Evolutionary conservation across 306 rosid genomes (phyloP), one percentile per base, ranked within the genome.

Genomic region (Rubus parviflorus): DNA sequence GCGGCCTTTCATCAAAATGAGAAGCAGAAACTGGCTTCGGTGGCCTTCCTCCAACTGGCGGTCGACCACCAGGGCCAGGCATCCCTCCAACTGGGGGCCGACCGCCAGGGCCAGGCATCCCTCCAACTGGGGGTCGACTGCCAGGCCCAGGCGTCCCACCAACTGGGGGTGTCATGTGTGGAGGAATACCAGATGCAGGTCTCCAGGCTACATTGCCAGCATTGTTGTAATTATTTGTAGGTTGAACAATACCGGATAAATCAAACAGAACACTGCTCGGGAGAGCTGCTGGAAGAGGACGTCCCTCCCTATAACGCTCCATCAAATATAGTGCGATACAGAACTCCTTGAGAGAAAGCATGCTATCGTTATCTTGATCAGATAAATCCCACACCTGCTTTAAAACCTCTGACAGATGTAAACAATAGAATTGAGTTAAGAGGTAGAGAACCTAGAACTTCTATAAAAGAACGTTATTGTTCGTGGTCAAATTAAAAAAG

Each of bases 371-470:
- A 90, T 96, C 99, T 81, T 93, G 98, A 86, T 96, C 99, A 1
- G 99, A 91, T 84, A 96, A 85, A 84, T 96, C 99, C 99, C 99
- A 96, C 70, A 96, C 97, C 92, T 93, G 98, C 98, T 82, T 88
- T 81, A 96, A 88, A 80, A 96, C 86, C 91, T 93, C 99, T 96
- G 97, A 54, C 82, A 87, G 83, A 85, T 76, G 81, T 70, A 87
- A 81, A 91, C 79, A 82, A 54, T 40, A 42, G 61, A 60, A 79
- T 73, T 68, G 70, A 38, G 75, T 81, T 78, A 85, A 82, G 86
- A 81, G 86, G 80, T 74, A 78, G 66, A 53, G 67, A 63, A 79
- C 58, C 61, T 43, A 82, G 19, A 57, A 68, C 74, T 78, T 84
- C 53, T 54, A 70, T 74, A 16, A 70, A 81, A 47, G 78, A 76